Percentiles rank a stretch among this genome's conserved stretches.
These are phyloP conservation scores for Gelatoporia subvermispora DNA, from an alignment of 768 basidiomycete genomes.

Conservation along the genomic window DNA sequence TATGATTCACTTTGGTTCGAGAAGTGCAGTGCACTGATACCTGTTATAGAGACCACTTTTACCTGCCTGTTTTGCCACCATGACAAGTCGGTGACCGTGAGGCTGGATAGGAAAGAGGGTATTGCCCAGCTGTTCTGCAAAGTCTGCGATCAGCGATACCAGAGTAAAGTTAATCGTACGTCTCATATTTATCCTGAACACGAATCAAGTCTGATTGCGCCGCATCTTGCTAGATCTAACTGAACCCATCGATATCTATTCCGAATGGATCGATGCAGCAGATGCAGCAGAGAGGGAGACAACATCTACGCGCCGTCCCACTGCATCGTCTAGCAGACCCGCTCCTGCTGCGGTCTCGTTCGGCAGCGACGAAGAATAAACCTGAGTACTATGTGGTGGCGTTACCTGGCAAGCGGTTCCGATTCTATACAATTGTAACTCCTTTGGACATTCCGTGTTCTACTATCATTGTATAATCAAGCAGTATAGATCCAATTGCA, in stretches of 20 bases:
- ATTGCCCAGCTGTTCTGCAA: slow-evolving; percentile 76
- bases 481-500: too few species aligned
- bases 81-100: slow-evolving; percentile 82
- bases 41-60: slow-evolving; percentile 64
- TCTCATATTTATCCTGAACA: slow-evolving; percentile 2
- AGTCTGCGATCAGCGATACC: slow-evolving; percentile 83
- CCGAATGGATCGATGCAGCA: slow-evolving; percentile 88
- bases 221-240: slow-evolving; percentile 57
- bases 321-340: slow-evolving; percentile 47
- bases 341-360: slow-evolving; percentile 28
- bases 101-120: slow-evolving; percentile 82
- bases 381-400: not conserved
- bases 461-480: too few species aligned
- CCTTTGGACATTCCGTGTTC: too few species aligned
- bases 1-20: slow-evolving; percentile 28
- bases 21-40: slow-evolving; percentile 1
- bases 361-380: slow-evolving; percentile 51
- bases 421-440: too few species aligned
- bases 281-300: slow-evolving; percentile 74
- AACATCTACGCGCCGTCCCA: slow-evolving; percentile 45
- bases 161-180: slow-evolving; percentile 84
- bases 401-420: too few species aligned
- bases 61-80: slow-evolving; percentile 89
- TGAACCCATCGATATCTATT: slow-evolving; percentile 85
- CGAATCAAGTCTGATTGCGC: slow-evolving; percentile 14